Conservation (phyloP, 192 early-diverging fungal species). For the Spizellomyces sp. region DNA sequence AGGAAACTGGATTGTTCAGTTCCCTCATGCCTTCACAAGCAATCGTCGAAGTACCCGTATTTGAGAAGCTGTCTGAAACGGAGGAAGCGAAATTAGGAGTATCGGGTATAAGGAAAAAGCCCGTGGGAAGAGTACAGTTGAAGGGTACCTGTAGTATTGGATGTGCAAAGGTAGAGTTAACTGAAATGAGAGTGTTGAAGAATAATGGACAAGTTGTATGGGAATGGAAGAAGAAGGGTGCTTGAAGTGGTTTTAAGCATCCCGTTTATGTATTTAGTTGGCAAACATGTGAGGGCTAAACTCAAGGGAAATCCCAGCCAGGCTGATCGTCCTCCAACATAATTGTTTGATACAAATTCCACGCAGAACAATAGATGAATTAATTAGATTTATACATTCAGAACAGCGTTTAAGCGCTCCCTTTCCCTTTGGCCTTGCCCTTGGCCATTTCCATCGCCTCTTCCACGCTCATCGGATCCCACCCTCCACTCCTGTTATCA, state of each 20-base stretch:
- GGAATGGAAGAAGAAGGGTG: constrained; percentile 44
- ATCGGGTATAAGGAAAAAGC: constrained; percentile 48
- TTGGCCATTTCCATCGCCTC: constrained; percentile 40
- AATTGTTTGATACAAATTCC: too few relatives aligned
- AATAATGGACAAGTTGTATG: constrained; percentile 46
- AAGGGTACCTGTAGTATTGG: constrained; percentile 49
- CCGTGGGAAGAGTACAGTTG: constrained; percentile 45
- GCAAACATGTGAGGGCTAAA: too few relatives aligned
- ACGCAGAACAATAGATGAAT: too few relatives aligned
- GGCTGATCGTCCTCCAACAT: too few relatives aligned
- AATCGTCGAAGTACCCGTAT: constrained; percentile 45
- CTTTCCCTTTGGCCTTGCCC: neutral
- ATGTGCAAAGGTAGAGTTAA: constrained; percentile 51
- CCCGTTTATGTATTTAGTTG: too few relatives aligned
- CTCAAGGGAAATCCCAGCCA: too few relatives aligned
- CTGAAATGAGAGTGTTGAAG: constrained; percentile 41
- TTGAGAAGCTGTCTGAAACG: constrained; percentile 41
- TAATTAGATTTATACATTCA: too few relatives aligned
- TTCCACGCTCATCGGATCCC: constrained; percentile 60
- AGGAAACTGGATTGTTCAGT: constrained; percentile 35
- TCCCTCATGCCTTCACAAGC: constrained; percentile 31
- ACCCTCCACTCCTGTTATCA: constrained; percentile 47
- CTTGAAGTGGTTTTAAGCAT: constrained; percentile 1
- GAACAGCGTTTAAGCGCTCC: too few relatives aligned
- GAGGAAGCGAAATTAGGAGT: constrained; percentile 52